Evolutionary conservation across 163 green algal species (phyloP).

Genomic region (Coccomyxa subellipsoidea): DNA sequence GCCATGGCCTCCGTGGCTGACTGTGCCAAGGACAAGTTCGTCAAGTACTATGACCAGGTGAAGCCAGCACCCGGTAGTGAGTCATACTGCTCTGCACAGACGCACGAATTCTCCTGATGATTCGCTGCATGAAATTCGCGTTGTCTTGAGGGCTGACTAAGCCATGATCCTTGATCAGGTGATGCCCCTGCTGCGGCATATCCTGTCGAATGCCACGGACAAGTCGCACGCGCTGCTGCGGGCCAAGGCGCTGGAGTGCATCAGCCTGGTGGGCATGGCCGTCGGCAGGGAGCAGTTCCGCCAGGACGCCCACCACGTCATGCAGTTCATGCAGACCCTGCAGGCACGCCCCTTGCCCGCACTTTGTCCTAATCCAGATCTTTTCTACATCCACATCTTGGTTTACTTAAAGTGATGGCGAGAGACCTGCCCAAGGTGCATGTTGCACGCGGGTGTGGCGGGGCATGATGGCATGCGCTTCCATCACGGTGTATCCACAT

Average conservation of each 20-base stretch:
- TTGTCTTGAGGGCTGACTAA: too few relatives aligned
- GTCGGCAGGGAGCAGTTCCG: conserved; percentile 91
- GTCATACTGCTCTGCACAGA: too few relatives aligned
- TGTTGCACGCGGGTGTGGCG: too few relatives aligned
- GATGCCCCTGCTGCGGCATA: conserved; percentile 90
- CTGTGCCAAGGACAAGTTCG: conserved; percentile 83
- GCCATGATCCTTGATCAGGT: conserved; percentile 34
- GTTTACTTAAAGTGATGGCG: too few relatives aligned
- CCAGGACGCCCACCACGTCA: conserved; percentile 78
- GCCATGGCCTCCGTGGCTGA: conserved; percentile 92
- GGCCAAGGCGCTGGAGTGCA: conserved; percentile 96
- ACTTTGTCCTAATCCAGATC: too few relatives aligned
- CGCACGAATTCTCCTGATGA: not conserved
- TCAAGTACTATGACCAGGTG: conserved; percentile 89
- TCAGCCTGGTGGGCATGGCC: conserved; percentile 97
- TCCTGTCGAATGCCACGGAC: conserved; percentile 72
- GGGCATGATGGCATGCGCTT: too few relatives aligned
- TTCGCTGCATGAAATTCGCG: too few relatives aligned
- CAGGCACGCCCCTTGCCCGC: conserved; percentile 37
- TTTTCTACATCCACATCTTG: too few relatives aligned
- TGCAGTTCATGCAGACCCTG: conserved; percentile 81
- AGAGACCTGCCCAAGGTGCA: too few relatives aligned
- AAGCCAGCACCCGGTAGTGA: too few relatives aligned
- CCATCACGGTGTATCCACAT: too few relatives aligned
- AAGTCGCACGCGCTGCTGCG: conserved; percentile 79